These are phyloP conservation scores for Fusarium ramigenum DNA, from an alignment of 2,329 filamentous ascomycete genomes.

Conservation along the genomic window DNA sequence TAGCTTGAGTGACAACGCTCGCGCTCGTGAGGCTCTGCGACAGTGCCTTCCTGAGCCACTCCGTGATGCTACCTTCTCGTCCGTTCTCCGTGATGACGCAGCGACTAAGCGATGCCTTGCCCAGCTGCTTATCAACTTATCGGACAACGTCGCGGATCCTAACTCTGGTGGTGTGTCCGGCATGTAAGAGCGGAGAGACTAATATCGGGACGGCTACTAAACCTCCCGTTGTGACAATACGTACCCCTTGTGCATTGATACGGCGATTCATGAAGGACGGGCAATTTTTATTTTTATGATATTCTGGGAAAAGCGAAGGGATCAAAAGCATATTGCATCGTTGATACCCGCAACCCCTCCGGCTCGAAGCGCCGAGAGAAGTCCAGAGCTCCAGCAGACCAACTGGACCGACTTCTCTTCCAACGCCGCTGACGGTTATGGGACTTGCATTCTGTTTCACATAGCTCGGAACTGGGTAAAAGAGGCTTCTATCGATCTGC, in stretches of 20 bases:
- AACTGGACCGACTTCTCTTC: slow-evolving; percentile 20
- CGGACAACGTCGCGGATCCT: slow-evolving; percentile 78
- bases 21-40: slow-evolving; percentile 90
- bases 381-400: slow-evolving; percentile 18
- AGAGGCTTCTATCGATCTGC: slow-evolving; percentile 18
- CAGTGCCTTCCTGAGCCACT: slow-evolving; percentile 98
- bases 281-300: slow-evolving; percentile 42
- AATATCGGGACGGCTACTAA: slow-evolving; percentile 15
- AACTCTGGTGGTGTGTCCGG: slow-evolving; percentile 47
- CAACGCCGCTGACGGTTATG: slow-evolving; percentile 36
- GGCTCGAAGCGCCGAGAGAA: slow-evolving; percentile 32
- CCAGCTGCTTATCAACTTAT: slow-evolving; percentile 96
- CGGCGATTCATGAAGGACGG: slow-evolving; percentile 42
- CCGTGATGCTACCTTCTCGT: slow-evolving; percentile 96
- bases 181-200: slow-evolving; percentile 44
- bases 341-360: slow-evolving; percentile 46
- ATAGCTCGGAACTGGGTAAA: slow-evolving; percentile 34
- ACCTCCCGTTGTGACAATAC: slow-evolving; percentile 42
- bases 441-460: slow-evolving; percentile 43
- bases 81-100: slow-evolving; percentile 94
- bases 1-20: slow-evolving; percentile 94
- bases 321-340: slow-evolving; percentile 47
- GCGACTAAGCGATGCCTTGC: slow-evolving; percentile 97
- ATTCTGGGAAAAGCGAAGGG: slow-evolving; percentile 45
- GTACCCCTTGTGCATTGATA: slow-evolving; percentile 43